phyloP scores from a whole-genome alignment of 345 rosid species.

The Mallotus nudiflorus region DNA sequence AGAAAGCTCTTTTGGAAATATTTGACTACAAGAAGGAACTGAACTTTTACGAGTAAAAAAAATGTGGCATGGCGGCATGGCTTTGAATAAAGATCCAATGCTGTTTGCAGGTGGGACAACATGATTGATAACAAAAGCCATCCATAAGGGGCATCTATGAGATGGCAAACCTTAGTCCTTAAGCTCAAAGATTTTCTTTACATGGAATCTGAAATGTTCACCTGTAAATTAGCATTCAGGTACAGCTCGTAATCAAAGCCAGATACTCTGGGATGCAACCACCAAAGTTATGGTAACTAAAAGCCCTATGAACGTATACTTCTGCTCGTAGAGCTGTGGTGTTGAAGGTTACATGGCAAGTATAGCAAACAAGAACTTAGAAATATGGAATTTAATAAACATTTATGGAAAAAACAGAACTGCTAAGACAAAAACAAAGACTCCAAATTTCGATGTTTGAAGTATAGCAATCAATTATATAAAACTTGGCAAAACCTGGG shows the following conservation, averaged over 20 bases:
- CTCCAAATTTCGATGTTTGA: not conserved
- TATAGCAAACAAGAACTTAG: not conserved
- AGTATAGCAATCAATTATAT: not conserved
- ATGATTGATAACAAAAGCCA: not conserved
- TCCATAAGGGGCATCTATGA: not conserved
- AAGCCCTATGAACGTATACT: not conserved
- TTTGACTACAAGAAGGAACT: too few species aligned
- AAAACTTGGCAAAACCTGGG: constrained; percentile 17
- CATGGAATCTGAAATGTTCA: not conserved
- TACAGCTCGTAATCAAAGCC: not conserved
- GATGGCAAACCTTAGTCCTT: not conserved
- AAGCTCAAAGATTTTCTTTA: not conserved
- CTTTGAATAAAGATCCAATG: not conserved
- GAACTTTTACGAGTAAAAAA: not conserved
- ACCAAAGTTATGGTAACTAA: not conserved
- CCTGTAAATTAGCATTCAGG: not conserved
- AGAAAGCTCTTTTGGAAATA: too few species aligned
- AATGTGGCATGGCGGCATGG: not conserved
- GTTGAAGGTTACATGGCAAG: not conserved
- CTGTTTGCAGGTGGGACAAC: not conserved
- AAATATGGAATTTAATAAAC: not conserved
- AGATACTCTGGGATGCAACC: too few species aligned
- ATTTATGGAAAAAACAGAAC: too few species aligned
- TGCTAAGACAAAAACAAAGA: not conserved
- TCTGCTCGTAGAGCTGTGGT: too few species aligned